Evolutionary conservation across 768 basidiomycete species (phyloP).

Genomic region (Suillus variegatus): DNA sequence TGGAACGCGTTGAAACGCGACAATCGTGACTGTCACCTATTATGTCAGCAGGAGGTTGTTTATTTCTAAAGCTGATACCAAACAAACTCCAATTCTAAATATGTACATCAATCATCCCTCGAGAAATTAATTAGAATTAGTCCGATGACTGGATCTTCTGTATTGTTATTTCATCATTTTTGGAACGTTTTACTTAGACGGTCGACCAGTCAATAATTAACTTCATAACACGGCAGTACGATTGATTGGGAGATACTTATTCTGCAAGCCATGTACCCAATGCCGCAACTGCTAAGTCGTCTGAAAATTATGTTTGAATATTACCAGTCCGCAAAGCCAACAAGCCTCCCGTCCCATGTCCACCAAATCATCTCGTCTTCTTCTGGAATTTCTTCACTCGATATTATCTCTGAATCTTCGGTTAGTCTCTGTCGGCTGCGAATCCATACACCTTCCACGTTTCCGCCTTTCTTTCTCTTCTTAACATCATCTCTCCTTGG

Average conservation of each 20-base stretch:
- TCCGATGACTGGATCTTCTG: not conserved
- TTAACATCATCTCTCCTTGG: conserved; percentile 21
- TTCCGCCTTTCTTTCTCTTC: conserved; percentile 28
- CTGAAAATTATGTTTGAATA: not conserved
- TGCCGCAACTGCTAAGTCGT: not conserved
- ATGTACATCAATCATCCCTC: not conserved
- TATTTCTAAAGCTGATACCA: conserved; percentile 11
- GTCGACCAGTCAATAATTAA: not conserved
- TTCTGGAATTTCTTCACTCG: conserved; percentile 29
- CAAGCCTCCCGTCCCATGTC: conserved; percentile 50
- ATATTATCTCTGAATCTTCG: conserved; percentile 6
- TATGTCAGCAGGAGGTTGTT: conserved; percentile 15
- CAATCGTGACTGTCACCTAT: conserved; percentile 8
- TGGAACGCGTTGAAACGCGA: conserved; percentile 1
- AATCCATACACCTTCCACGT: conserved; percentile 45
- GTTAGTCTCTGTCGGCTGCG: conserved; percentile 21
- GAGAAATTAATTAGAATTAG: not conserved
- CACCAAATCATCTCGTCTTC: conserved; percentile 55
- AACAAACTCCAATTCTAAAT: not conserved
- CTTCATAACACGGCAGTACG: not conserved
- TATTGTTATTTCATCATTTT: not conserved
- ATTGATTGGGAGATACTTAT: not conserved
- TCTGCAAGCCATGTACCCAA: not conserved
- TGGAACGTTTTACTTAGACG: not conserved
- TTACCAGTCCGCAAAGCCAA: conserved; percentile 50